Evolutionary conservation across 441 rosid species (phyloP).

Genomic region (Gossypium lobatum): DNA sequence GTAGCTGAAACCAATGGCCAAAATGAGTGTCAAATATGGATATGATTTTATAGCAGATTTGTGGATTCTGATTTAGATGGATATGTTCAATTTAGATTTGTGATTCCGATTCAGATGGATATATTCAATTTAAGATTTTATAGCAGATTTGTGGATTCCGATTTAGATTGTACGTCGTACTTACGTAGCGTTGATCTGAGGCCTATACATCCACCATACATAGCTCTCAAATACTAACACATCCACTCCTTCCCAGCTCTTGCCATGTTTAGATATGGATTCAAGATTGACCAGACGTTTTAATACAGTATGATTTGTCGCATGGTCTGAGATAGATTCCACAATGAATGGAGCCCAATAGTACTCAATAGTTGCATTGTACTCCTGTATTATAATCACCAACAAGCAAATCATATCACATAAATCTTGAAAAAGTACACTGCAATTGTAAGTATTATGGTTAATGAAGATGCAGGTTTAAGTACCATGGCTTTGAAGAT

Average conservation of each 20-base stretch:
- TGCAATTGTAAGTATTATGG: not conserved
- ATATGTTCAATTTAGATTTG: too few species aligned
- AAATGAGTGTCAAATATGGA: too few species aligned
- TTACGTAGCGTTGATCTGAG: constrained; percentile 80
- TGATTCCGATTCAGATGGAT: too few species aligned
- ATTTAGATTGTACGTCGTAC: constrained; percentile 6
- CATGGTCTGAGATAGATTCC: constrained; percentile 84
- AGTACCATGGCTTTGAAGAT: constrained; percentile 73
- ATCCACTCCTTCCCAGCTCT: constrained; percentile 74
- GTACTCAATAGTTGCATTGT: constrained; percentile 70
- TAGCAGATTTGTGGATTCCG: too few species aligned
- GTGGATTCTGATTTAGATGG: too few species aligned
- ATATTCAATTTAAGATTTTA: too few species aligned
- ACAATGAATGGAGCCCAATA: constrained; percentile 96
- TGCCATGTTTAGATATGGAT: constrained; percentile 71
- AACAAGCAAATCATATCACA: not conserved
- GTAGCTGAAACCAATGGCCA: constrained; percentile 36
- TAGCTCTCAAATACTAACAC: constrained; percentile 79
- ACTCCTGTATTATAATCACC: constrained; percentile 45
- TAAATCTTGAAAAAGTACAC: not conserved
- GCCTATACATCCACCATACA: constrained; percentile 93
- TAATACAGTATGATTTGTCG: constrained; percentile 75
- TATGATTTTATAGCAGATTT: too few species aligned
- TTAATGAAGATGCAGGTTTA: not conserved
- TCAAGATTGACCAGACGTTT: constrained; percentile 72